Evolutionary conservation across 768 basidiomycete species (phyloP).

Genomic region (Hydnum rufescens): DNA sequence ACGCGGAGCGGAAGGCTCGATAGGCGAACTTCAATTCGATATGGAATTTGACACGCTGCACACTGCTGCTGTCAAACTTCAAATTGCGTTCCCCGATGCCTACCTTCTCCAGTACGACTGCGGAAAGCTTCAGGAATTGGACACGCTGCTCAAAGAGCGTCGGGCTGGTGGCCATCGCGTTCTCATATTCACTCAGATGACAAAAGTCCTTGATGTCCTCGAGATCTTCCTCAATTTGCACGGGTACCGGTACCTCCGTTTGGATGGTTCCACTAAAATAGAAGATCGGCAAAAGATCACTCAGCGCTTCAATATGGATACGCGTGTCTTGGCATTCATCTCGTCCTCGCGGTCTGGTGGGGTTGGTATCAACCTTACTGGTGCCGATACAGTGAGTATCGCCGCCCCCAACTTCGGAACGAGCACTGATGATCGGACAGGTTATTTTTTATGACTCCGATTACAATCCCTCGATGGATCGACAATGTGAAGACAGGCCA

Average conservation of each 20-base stretch:
- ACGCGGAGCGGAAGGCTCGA: not conserved
- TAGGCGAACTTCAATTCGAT: slow-evolving; percentile 12
- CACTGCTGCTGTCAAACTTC: slow-evolving; percentile 55
- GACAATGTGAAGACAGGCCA: slow-evolving; percentile 24
- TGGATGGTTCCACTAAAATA: slow-evolving; percentile 89
- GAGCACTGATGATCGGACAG: not conserved
- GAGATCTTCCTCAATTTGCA: slow-evolving; percentile 86
- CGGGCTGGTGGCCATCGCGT: slow-evolving; percentile 78
- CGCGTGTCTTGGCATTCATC: slow-evolving; percentile 24
- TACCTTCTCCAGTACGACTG: slow-evolving; percentile 88
- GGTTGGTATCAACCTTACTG: slow-evolving; percentile 65
- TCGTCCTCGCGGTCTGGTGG: slow-evolving; percentile 24
- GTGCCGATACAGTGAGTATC: not conserved
- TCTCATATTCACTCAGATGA: slow-evolving; percentile 97
- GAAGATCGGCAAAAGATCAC: slow-evolving; percentile 49
- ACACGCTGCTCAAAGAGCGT: slow-evolving; percentile 57
- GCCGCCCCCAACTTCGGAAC: not conserved
- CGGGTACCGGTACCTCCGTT: slow-evolving; percentile 80
- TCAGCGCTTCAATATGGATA: slow-evolving; percentile 25
- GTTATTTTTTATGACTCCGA: slow-evolving; percentile 26
- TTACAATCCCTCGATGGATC: slow-evolving; percentile 26
- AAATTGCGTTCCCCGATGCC: slow-evolving; percentile 84
- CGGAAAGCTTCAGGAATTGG: slow-evolving; percentile 78
- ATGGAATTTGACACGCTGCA: slow-evolving; percentile 54
- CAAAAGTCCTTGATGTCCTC: slow-evolving; percentile 77